A percentile compares a stretch with the other conserved stretches of the same genome.
These are phyloP conservation scores for Acer campestre DNA, from an alignment of 345 rosid genomes.

Conservation along the genomic window DNA sequence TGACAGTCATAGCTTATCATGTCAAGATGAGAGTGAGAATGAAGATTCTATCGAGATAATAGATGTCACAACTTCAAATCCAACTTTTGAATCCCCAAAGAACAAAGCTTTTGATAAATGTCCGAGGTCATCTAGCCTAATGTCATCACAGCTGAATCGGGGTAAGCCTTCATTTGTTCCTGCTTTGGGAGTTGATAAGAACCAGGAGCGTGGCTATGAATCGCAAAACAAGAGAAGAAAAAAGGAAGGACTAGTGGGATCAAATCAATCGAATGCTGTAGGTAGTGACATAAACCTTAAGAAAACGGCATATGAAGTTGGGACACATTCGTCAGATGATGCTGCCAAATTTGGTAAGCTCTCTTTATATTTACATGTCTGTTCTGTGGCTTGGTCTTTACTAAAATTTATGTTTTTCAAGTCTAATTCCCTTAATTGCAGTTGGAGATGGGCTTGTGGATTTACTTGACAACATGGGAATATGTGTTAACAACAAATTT, in stretches of 20 bases:
- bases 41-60: background rate
- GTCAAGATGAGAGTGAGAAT: background rate
- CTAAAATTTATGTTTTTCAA: background rate
- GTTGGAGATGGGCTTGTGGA: background rate
- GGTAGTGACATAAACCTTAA: background rate
- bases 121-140: constrained; percentile 6
- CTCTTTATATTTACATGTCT: background rate
- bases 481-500: constrained; percentile 25
- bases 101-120: background rate
- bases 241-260: constrained; percentile 19
- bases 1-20: background rate
- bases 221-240: constrained; percentile 8
- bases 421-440: background rate
- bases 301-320: background rate
- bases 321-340: background rate
- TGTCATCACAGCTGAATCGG: constrained; percentile 21
- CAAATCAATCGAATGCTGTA: background rate
- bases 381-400: background rate
- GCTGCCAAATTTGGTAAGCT: constrained; percentile 26
- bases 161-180: background rate
- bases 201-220: background rate
- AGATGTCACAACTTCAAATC: background rate
- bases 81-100: background rate
- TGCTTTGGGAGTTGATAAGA: background rate
- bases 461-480: background rate